Conservation (phyloP, 1,284 basidiomycete species). For the Puccinia brachypodii region DNA sequence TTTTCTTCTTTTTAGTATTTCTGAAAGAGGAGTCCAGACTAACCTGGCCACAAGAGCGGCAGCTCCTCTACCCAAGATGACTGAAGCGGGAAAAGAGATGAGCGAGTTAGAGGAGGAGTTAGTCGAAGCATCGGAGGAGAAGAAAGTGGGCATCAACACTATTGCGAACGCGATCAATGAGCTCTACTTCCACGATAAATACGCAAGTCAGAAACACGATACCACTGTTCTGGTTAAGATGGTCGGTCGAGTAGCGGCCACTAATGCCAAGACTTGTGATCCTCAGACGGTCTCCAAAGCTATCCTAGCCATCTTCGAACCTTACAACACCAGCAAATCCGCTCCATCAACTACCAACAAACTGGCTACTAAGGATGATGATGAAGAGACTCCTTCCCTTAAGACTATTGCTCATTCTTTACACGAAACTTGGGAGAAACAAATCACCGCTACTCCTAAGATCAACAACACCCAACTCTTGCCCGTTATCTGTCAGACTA, state of each 20-base stretch:
- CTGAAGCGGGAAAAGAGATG: slow-evolving; percentile 5
- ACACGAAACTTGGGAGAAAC: slow-evolving; percentile 15
- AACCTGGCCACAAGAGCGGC: too few relatives aligned
- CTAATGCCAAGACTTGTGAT: slow-evolving; percentile 1
- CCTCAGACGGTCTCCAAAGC: slow-evolving; percentile 18
- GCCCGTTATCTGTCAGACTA: background rate
- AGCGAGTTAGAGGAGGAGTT: slow-evolving; percentile 19
- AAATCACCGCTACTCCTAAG: background rate
- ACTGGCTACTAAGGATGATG: too few relatives aligned
- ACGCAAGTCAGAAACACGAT: background rate
- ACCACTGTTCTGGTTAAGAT: slow-evolving; percentile 17
- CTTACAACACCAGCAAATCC: background rate
- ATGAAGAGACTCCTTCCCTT: background rate
- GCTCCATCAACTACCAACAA: background rate
- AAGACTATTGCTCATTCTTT: background rate
- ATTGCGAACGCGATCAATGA: slow-evolving; percentile 18
- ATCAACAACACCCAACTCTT: background rate
- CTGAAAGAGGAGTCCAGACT: too few relatives aligned
- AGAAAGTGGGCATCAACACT: slow-evolving; percentile 10
- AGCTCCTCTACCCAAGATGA: too few relatives aligned
- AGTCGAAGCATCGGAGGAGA: slow-evolving; percentile 14
- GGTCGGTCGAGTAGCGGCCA: slow-evolving; percentile 18
- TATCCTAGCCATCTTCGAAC: slow-evolving; percentile 22
- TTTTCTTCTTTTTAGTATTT: too few relatives aligned
- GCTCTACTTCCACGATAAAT: slow-evolving; percentile 27